These are phyloP conservation scores for Neurospora intermedia DNA, from an alignment of 495 filamentous ascomycete genomes.

Conservation along the genomic window DNA sequence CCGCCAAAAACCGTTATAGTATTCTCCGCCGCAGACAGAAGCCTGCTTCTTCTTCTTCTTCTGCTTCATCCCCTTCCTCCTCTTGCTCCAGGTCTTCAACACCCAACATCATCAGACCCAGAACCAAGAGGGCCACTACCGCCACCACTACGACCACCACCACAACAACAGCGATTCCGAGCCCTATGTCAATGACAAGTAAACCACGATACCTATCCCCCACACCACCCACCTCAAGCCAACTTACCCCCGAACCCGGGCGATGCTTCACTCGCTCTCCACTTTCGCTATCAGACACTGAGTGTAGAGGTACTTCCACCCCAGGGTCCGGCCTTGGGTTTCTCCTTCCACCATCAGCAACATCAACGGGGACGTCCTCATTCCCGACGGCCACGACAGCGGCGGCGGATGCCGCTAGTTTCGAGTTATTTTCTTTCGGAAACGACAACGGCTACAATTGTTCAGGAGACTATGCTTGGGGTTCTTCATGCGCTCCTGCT, in stretches of 20 bases:
- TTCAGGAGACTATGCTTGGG: neutral
- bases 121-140: neutral
- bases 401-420: neutral
- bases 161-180: neutral
- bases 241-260: neutral
- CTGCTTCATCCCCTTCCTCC: neutral
- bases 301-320: neutral
- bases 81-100: neutral
- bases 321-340: neutral
- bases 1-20: constrained; percentile 28
- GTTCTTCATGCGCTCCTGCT: neutral
- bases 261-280: neutral
- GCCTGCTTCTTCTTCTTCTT: neutral
- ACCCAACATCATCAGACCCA: neutral
- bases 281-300: neutral
- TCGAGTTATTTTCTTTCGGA: neutral
- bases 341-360: neutral
- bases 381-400: neutral
- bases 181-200: neutral
- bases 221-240: neutral
- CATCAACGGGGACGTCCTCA: neutral
- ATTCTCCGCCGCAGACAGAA: constrained; percentile 17
- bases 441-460: neutral
- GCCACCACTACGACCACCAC: too few species aligned
- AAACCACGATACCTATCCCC: neutral